These are phyloP conservation scores for Phanerochaete sordida DNA, from an alignment of 768 basidiomycete genomes.

Conservation along the genomic window DNA sequence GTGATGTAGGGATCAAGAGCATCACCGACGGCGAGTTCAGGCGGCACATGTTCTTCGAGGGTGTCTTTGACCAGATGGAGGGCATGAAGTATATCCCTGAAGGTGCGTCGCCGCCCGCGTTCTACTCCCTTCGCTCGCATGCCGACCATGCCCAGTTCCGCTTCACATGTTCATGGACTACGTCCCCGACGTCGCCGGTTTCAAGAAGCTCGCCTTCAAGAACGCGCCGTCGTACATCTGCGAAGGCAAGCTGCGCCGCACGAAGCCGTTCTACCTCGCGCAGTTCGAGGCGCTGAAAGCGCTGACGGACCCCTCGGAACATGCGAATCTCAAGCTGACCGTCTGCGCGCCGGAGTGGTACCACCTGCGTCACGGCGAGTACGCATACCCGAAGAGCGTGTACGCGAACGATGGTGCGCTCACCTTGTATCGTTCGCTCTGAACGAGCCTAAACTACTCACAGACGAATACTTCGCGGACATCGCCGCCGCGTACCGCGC, in stretches of 20 bases:
- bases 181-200: constrained; percentile 31
- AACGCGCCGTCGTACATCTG: constrained; percentile 28
- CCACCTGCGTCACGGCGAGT: constrained; percentile 62
- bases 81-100: constrained; percentile 56
- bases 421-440: constrained; percentile 13
- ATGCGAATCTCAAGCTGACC: constrained; percentile 66
- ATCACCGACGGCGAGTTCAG: constrained; percentile 62
- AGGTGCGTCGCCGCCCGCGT: constrained; percentile 32
- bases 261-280: constrained; percentile 57
- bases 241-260: constrained; percentile 57
- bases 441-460: too few species aligned
- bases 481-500: constrained; percentile 43
- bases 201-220: constrained; percentile 31
- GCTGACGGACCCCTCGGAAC: constrained; percentile 58
- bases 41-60: constrained; percentile 59
- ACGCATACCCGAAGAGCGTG: constrained; percentile 55
- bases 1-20: constrained; percentile 49
- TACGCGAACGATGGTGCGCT: constrained; percentile 56
- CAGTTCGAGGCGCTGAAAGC: constrained; percentile 61
- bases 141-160: constrained; percentile 11
- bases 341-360: constrained; percentile 72
- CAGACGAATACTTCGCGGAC: constrained; percentile 45
- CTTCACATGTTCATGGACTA: constrained; percentile 39
- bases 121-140: background rate
- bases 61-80: constrained; percentile 63